Percentiles rank a stretch among this genome's conserved stretches.
phyloP scores from a whole-genome alignment of 2,329 filamentous ascomycete species.

The Biscogniauxia marginata region DNA sequence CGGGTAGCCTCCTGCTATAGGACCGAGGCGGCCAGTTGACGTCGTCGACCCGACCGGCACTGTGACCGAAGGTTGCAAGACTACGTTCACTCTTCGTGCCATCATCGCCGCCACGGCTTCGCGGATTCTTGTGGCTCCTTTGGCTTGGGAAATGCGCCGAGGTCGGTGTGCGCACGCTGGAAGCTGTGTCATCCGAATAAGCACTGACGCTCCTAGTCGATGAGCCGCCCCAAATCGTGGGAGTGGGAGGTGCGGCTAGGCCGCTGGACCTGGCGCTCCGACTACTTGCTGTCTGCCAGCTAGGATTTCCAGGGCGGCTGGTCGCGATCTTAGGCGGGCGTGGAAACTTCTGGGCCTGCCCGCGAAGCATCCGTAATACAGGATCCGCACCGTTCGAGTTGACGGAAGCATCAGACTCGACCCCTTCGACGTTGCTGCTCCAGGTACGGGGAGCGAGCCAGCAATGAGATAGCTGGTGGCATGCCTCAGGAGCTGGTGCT shows the following conservation, averaged over 20 bases:
- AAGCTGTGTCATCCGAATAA: constrained; percentile 27
- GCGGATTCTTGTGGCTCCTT: constrained; percentile 8
- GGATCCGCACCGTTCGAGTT: constrained; percentile 19
- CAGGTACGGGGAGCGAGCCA: constrained; percentile 46
- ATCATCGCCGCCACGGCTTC: constrained; percentile 3
- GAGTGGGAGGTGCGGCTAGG: constrained; percentile 14
- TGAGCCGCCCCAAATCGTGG: constrained; percentile 30
- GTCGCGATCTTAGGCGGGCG: constrained; percentile 20
- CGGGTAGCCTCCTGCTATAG: constrained; percentile 19
- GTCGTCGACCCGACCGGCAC: constrained; percentile 9
- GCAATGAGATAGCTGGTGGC: constrained; percentile 53
- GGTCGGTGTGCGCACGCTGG: constrained; percentile 13
- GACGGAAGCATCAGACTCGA: constrained; percentile 21
- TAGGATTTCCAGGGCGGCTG: constrained; percentile 13
- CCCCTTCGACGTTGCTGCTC: constrained; percentile 27
- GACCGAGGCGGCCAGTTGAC: constrained; percentile 16
- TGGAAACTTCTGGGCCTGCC: constrained; percentile 23
- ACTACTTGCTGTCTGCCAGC: constrained; percentile 17
- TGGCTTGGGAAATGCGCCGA: constrained; percentile 4
- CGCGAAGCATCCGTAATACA: constrained; percentile 27
- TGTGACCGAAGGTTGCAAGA: constrained; percentile 20
- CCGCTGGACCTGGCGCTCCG: constrained; percentile 22
- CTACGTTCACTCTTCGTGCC: constrained; percentile 22
- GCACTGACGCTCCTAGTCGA: constrained; percentile 27
- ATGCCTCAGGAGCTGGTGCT: constrained; percentile 33